Percentiles rank a stretch among this genome's conserved stretches.
phyloP scores from a whole-genome alignment of 2,329 filamentous ascomycete genomes.

The Colletotrichum sp. region DNA sequence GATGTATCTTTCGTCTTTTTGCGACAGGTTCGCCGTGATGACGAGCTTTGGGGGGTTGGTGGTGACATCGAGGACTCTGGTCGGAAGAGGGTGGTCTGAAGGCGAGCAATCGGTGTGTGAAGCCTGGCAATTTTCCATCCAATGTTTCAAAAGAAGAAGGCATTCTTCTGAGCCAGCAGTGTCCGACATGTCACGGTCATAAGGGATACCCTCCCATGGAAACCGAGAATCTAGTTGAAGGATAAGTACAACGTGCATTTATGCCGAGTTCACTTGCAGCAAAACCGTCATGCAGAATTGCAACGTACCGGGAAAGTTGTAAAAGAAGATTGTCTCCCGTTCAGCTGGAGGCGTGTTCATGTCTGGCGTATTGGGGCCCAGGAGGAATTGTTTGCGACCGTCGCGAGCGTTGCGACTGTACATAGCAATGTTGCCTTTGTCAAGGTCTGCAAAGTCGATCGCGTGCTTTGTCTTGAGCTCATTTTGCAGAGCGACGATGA shows the following conservation, averaged over 20 bases:
- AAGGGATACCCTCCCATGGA: neutral
- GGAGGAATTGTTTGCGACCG: fast-evolving
- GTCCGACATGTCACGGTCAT: neutral
- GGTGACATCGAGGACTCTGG: neutral
- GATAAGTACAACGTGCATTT: neutral
- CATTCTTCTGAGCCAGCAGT: neutral
- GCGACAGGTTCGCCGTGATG: neutral
- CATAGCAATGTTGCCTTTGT: neutral
- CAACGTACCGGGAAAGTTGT: neutral
- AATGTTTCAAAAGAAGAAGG: neutral
- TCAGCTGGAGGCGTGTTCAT: neutral
- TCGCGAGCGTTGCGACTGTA: neutral
- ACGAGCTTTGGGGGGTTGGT: neutral
- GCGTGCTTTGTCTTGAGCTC: neutral
- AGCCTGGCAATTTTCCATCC: neutral
- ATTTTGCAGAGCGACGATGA: neutral
- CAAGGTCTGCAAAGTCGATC: neutral
- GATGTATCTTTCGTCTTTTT: neutral
- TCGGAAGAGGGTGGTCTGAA: neutral
- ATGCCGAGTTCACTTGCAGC: fast-evolving
- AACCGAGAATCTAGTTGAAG: neutral
- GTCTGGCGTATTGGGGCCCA: neutral
- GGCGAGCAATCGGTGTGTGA: neutral
- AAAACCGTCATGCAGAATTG: fast-evolving
- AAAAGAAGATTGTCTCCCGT: neutral